Evolutionary conservation across 2,329 filamentous ascomycete genomes (phyloP), one percentile per base, ranked within the genome.

Genomic region (Cylindrodendrum hubeiense): DNA sequence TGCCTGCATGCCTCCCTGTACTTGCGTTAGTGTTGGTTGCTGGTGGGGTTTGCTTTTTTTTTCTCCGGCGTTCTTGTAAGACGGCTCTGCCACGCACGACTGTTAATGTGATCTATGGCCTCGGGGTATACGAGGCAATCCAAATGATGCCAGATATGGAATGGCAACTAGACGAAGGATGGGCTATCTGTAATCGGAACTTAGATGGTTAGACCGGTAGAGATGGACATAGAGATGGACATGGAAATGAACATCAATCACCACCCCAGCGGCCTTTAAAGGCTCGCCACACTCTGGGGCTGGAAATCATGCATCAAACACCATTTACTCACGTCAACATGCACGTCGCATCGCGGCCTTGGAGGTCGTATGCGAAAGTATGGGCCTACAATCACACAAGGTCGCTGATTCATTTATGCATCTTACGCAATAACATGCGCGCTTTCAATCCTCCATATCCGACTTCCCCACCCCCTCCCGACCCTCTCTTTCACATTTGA

Each of bases 371-470:
- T 39, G 34, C 17, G 15, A 39, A 39, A 39, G 17, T 7, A 21
- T 8, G 17, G 10, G 19, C 10, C 41, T 46, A 46, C 50, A 26
- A 53, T 66, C 55, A 66, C 46, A 58, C 58, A 71, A 72, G 53
- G 58, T 66, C 64, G 63, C 66, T 70, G 63, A 73, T 73, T 73
- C 72, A 68, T 74, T 55, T 66, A 70, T 60, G 69, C 69, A 72
- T 69, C 61, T 53, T 50, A 65, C 28, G 57, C 58, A 65, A 52
- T 63, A 57, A 65, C 59, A 67, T 67, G 58, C 60, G 62, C 51
- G 13, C 37, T 47, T 28, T 43, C 50, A 55, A 51, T 57, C n/a
- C 50, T 53, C 49, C 33, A 46, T 49, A 26, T 26, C 51, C 41
- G 24, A n/a, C n/a, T n/a, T n/a, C n/a, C n/a, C n/a, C 47, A 26